Evolutionary conservation across 75 land plant genomes (phyloP), one percentile per base, ranked within the genome.

Genomic region (Pseudotsuga menziesii): DNA sequence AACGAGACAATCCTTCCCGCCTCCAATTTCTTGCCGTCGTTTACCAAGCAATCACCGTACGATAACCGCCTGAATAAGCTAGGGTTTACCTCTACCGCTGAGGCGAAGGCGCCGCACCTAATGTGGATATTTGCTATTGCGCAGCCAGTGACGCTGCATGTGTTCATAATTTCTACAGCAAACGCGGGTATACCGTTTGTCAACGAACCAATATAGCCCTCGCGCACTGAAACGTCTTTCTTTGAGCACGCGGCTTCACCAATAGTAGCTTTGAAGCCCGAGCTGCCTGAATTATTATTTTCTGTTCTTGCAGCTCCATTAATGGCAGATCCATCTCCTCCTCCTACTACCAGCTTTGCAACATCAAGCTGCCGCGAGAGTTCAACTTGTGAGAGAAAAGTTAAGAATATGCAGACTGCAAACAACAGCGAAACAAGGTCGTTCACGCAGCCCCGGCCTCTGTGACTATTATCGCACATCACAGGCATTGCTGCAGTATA

Each of bases 51-150:
- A 56, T 85, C 84, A 73, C 81, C 82, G 75, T 74, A 82, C 32
- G 73, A 59, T 14, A 82, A 27, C 44, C 86, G 69, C 74, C 80
- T 80, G 80, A 85, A 85, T 19, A 78, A 52, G 58, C 69, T 75
- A 55, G 86, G 86, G 74, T 85, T 85, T 60, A 85, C 80, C n/a
- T 81, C 77, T 69, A 78, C 81, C 66, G 86, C 80, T 12, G 86
- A 85, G 35, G 86, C 86, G 58, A 85, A 85, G 80, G 80, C 77
- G 15, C 86, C 86, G 67, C 86, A 85, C 12, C 84, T 77, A 27
- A 85, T 61, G 67, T 85, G 84, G 55, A 85, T 67, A 60, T 78
- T 75, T 52, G 84, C 67, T 48, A 85, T 73, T 36, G 86, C 76
- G 64, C 83, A 81, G 22, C 77, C 84, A 41, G 39, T 73, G 29